Evolutionary conservation across 2,329 filamentous ascomycete species (phyloP).

Genomic region (Microsporum audouinii): DNA sequence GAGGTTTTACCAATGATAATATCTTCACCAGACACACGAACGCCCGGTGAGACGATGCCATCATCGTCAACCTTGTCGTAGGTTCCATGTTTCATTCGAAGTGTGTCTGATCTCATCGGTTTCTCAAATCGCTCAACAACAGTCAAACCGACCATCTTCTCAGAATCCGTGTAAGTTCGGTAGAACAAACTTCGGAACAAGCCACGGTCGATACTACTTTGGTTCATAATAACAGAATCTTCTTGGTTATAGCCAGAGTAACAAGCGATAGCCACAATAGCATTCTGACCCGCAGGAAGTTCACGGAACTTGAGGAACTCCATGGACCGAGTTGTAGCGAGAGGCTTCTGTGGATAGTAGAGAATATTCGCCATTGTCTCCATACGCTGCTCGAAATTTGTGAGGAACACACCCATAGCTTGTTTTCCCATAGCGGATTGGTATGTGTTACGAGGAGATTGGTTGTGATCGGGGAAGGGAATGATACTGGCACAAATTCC

Average conservation of each 20-base stretch:
- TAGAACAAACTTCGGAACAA: constrained; percentile 97
- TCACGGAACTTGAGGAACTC: constrained; percentile 98
- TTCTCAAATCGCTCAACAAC: constrained; percentile 94
- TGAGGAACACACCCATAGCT: constrained; percentile 98
- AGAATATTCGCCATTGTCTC: constrained; percentile 99
- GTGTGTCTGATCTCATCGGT: constrained; percentile 73
- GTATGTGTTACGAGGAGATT: constrained; percentile 97
- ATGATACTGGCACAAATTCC: constrained; percentile 99
- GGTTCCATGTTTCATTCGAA: constrained; percentile 85
- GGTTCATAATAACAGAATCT: constrained; percentile 99
- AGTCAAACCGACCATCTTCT: constrained; percentile 90
- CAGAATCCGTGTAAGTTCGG: constrained; percentile 90
- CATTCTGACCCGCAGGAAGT: constrained; percentile 90
- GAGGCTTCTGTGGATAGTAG: constrained; percentile 95
- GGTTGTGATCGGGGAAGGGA: constrained; percentile 96
- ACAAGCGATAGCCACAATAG: constrained; percentile 92
- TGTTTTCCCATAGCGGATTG: constrained; percentile 99
- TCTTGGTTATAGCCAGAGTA: constrained; percentile 99
- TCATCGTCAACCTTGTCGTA: constrained; percentile 98
- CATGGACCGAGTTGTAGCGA: constrained; percentile 95
- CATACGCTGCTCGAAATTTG: constrained; percentile 94
- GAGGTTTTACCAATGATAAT: constrained; percentile 99
- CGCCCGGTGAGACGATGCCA: constrained; percentile 84
- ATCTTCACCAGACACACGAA: constrained; percentile 91
- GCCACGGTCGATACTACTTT: constrained; percentile 95